Evolutionary conservation across 306 rosid genomes (phyloP), one percentile per base, ranked within the genome.

Genomic region (Lotus japonicus): DNA sequence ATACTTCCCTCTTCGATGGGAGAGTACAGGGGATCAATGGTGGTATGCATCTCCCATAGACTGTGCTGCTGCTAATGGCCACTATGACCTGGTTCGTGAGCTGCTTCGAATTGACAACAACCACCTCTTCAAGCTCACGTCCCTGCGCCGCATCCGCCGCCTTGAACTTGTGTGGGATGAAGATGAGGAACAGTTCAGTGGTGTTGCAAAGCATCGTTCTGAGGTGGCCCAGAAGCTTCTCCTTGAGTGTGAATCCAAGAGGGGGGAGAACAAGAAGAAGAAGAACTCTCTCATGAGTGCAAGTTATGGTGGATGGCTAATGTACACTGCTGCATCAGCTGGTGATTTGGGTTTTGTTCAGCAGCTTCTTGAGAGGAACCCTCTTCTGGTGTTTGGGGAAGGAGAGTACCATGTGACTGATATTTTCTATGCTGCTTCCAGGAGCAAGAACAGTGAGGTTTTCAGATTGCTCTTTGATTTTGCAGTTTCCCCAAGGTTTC

Each of bases 251-350:
- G 96, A 88, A 50, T 81, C 87, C 41, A 86, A 83, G 74, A 78
- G 33, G 66, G 84, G 87, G 19, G 26, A 3, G 38, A 80, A n/a
- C n/a, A n/a, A 76, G 9, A 66, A 66, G 3, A 31, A 31, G 36
- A 31, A 31, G 15, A 91, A 81, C 73, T 91, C 97, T 4, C 86
- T 91, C 39, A 83, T 88, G 49, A 66, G 82, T 1, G 89, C 85
- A 0, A 92, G 97, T 23, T 91, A 86, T 71, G 97, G 97, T 5
- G 97, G 97, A 35, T 91, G 95, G 97, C 82, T 91, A 21, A 84
- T 91, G 81, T 91, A 91, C 85, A 91, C 95, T 11, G 95, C 97
- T 64, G 95, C 97, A 21, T 91, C 97, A 23, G 92, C 97, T 7
- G 97, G 95, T 1, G 91, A 91, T 60, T 69, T 84, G 26, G 72